Conservation (phyloP, 2,329 filamentous ascomycete genomes). For the Daldinia sp. region DNA sequence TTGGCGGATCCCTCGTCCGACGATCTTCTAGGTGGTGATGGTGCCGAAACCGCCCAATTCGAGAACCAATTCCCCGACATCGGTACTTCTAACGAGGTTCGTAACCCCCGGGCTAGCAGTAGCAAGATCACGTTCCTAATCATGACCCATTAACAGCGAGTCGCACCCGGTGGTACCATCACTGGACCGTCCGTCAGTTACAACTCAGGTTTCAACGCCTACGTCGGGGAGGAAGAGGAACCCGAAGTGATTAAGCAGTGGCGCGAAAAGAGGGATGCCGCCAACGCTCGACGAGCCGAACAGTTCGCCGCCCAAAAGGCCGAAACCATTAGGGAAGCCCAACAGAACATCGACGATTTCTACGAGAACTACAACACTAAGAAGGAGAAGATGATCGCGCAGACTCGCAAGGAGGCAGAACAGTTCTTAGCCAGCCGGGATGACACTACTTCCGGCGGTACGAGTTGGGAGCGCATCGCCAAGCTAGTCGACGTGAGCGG, state of each 20-base stretch:
- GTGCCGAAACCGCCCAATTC: slow-evolving; percentile 65
- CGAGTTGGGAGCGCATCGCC: slow-evolving; percentile 97
- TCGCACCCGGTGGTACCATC: slow-evolving; percentile 80
- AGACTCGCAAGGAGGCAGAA: slow-evolving; percentile 91
- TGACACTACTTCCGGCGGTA: slow-evolving; percentile 92
- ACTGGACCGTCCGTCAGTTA: slow-evolving; percentile 74
- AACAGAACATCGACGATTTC: slow-evolving; percentile 96
- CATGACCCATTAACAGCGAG: slow-evolving; percentile 57
- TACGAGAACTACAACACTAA: slow-evolving; percentile 99
- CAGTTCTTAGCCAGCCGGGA: slow-evolving; percentile 89
- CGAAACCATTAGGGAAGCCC: slow-evolving; percentile 87
- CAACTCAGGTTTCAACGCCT: slow-evolving; percentile 68
- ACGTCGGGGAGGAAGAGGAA: slow-evolving; percentile 75
- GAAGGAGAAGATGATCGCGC: slow-evolving; percentile 90
- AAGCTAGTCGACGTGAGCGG: slow-evolving; percentile 98
- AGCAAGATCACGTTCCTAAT: slow-evolving; percentile 20
- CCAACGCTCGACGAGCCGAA: slow-evolving; percentile 83
- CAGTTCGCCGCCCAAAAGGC: slow-evolving; percentile 83
- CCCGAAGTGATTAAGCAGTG: slow-evolving; percentile 89
- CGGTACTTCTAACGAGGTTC: slow-evolving; percentile 70
- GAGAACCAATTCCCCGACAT: slow-evolving; percentile 93
- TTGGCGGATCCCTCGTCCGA: slow-evolving; percentile 72
- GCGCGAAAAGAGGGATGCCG: slow-evolving; percentile 87
- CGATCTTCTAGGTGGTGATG: slow-evolving; percentile 75
- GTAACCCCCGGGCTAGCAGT: slow-evolving; percentile 19